Base-by-base conservation (phyloP, 306 rosid genomes). In the Ceratonia siliqua region DNA sequence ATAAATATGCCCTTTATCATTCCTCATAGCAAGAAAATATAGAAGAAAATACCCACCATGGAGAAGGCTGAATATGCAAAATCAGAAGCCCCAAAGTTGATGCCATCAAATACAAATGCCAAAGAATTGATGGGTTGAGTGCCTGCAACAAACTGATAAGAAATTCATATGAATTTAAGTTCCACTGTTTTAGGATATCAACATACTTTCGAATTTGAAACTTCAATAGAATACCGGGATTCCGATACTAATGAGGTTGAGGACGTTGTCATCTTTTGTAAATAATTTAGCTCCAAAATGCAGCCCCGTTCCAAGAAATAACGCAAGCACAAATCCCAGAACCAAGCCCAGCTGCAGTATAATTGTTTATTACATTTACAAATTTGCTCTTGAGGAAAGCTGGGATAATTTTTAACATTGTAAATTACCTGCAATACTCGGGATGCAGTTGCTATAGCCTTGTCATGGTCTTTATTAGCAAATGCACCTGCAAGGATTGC, bases 81-180 rank as follows among this genome's bases (percentile, higher is more conserved):
- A 87, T 94, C 99, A 77, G 99, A 92, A 42, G 97, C 99, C 50
- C 99, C 99, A 70, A 90, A 94, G 85, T 94, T 94, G 87, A 94
- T 83, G 35, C 99, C 99, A 68, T 94, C 99, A 50, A 92, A 94
- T 55, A 94, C 95, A 83, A 94, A 94, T 30, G 99, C 97, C 86
- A 94, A 79, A 53, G 89, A 82, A 74, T 94, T 94, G 71, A 94
- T 73, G 73, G 99, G 99, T 74, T 94, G 99, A 53, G 96, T 94
- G 48, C 86, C 87, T 69, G 95, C 97, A 63, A 94, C 93, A 86
- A 94, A 94, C 99, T 94, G 87, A 12, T 32, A 73, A 80, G 12
- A 36, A 62, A 69, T 62, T 24, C 62, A 68, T 28, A 79, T 64
- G 58, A 63, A 59, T 62, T 30, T 76, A 64, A 74, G 76, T 48